phyloP scores from a whole-genome alignment of 768 basidiomycete genomes.

The Boletellus ananas region DNA sequence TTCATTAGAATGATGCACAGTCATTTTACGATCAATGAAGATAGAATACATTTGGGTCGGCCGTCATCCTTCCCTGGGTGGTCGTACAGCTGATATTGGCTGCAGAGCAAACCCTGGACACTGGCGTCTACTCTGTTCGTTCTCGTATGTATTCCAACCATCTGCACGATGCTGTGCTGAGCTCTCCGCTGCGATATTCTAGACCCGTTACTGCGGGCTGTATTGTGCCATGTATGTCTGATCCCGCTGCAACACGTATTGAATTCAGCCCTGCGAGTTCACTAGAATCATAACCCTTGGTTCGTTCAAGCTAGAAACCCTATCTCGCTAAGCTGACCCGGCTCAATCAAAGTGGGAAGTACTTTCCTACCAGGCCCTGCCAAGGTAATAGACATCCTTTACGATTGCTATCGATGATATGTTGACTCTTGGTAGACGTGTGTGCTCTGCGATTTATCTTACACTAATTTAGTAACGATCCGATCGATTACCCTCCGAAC shows the following conservation, averaged over 20 bases:
- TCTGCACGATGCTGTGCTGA: background rate
- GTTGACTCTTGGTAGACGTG: background rate
- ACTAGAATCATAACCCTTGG: background rate
- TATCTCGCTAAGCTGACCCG: background rate
- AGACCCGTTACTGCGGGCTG: background rate
- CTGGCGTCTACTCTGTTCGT: conserved; percentile 7
- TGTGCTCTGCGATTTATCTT: background rate
- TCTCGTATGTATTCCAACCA: background rate
- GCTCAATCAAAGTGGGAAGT: background rate
- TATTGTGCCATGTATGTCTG: background rate
- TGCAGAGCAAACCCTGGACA: conserved; percentile 8
- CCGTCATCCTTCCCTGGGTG: background rate
- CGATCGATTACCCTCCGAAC: background rate
- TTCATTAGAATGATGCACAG: background rate
- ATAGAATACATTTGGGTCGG: conserved; percentile 15
- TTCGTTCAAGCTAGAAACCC: background rate
- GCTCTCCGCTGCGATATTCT: background rate
- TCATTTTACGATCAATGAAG: background rate
- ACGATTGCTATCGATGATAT: background rate
- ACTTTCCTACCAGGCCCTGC: background rate
- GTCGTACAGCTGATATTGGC: background rate
- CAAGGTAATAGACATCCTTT: background rate
- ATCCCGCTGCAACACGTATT: background rate
- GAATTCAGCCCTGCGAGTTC: too few species aligned
- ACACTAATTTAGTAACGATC: background rate